Conservation (phyloP, 768 basidiomycete genomes). For the Leccinum disarticulatum region DNA sequence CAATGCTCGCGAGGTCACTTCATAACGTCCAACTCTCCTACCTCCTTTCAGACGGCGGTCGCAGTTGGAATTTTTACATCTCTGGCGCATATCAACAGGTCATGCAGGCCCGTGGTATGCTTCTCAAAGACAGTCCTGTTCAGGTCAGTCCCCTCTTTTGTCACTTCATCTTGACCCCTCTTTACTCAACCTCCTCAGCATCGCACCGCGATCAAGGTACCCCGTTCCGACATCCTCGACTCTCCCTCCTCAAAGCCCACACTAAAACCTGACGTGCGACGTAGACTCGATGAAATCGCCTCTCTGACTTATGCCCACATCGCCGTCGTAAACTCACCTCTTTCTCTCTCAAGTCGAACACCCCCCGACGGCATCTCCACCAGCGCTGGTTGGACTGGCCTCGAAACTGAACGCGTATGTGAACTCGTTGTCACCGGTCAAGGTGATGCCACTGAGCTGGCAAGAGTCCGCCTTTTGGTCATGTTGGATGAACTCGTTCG, state of each 20-base stretch:
- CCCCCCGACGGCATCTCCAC: conserved; percentile 76
- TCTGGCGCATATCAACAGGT: conserved; percentile 93
- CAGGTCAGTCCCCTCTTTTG: conserved; percentile 48
- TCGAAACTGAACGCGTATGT: conserved; percentile 93
- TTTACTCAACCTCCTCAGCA: conserved; percentile 47
- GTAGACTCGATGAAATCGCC: conserved; percentile 91
- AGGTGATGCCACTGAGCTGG: conserved; percentile 87
- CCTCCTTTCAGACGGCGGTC: conserved; percentile 61
- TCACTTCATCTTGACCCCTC: conserved; percentile 5
- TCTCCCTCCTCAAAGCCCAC: conserved; percentile 73
- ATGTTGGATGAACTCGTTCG: conserved; percentile 94
- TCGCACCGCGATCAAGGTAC: conserved; percentile 83
- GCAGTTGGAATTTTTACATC: conserved; percentile 86
- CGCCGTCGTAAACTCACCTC: conserved; percentile 86
- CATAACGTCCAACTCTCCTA: conserved; percentile 86
- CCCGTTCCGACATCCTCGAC: conserved; percentile 92
- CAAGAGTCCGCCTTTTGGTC: conserved; percentile 85
- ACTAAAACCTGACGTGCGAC: conserved; percentile 79
- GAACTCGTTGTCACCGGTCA: conserved; percentile 89
- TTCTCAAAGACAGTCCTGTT: conserved; percentile 86
- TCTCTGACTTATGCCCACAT: conserved; percentile 91
- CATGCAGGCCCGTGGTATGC: conserved; percentile 83
- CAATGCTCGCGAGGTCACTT: conserved; percentile 72
- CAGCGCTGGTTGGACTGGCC: conserved; percentile 80
- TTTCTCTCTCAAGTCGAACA: conserved; percentile 70